phyloP scores from a whole-genome alignment of 495 filamentous ascomycete genomes.

The Durotheca rogersii region DNA sequence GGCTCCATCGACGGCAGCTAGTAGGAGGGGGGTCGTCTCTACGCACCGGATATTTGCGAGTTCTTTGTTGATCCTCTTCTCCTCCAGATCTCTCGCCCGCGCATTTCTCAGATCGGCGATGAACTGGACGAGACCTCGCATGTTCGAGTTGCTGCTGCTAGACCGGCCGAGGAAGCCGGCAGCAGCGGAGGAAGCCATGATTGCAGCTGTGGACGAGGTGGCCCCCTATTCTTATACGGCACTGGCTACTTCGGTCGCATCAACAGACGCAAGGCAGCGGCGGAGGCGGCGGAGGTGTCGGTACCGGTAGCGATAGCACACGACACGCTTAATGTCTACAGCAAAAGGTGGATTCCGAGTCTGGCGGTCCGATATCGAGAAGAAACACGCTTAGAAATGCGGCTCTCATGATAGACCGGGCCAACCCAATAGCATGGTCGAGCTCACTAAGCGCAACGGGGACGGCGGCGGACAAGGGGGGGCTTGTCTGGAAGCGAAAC shows the following conservation, averaged over 20 bases:
- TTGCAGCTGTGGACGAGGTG: constrained; percentile 27
- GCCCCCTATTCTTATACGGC: constrained; percentile 28
- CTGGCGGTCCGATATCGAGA: constrained; percentile 24
- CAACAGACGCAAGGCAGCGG: constrained; percentile 10
- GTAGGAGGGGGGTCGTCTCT: neutral
- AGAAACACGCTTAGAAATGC: constrained; percentile 33
- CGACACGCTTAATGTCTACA: constrained; percentile 21
- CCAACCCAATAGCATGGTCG: constrained; percentile 36
- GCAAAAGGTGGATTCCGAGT: constrained; percentile 6
- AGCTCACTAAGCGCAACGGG: constrained; percentile 13
- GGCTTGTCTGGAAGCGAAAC: neutral
- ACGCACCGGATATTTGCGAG: constrained; percentile 90
- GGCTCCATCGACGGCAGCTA: constrained; percentile 9
- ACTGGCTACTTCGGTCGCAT: constrained; percentile 26
- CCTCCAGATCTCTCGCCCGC: constrained; percentile 90
- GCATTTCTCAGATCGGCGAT: constrained; percentile 97
- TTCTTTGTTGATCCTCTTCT: constrained; percentile 99
- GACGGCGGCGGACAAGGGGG: neutral
- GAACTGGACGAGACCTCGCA: constrained; percentile 91
- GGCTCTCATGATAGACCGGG: constrained; percentile 38
- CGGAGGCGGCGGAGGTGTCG: too few relatives aligned
- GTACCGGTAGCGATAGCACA: neutral
- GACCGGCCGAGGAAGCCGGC: constrained; percentile 62
- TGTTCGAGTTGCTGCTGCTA: constrained; percentile 65
- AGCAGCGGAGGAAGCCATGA: constrained; percentile 56